A percentile compares a stretch with the other conserved stretches of the same genome.
These are phyloP conservation scores for Anthracocystis panici-leucophaei DNA, from an alignment of 1,284 basidiomycete genomes.

Conservation along the genomic window DNA sequence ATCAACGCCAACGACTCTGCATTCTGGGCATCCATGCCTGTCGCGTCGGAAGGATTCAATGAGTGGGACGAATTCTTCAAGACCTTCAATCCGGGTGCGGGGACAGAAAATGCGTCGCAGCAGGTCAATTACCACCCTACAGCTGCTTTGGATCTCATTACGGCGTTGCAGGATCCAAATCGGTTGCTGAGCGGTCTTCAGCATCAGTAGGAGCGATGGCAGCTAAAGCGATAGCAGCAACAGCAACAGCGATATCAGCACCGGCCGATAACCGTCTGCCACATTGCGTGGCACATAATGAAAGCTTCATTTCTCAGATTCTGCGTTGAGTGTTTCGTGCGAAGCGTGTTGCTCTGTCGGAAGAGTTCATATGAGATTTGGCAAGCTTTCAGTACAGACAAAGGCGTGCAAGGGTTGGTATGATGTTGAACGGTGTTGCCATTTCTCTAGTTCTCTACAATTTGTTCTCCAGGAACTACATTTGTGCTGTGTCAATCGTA, in stretches of 20 bases:
- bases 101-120: constrained; percentile 6
- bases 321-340: no score
- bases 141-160: constrained; percentile 40
- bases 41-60: constrained; percentile 36
- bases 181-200: constrained; percentile 28
- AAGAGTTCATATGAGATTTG: no score
- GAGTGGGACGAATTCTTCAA: constrained; percentile 50
- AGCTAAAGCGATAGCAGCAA: background rate
- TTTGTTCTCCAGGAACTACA: constrained; percentile 17
- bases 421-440: background rate
- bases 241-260: constrained; percentile 3
- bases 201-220: background rate
- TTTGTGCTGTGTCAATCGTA: background rate
- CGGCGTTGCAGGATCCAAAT: constrained; percentile 46
- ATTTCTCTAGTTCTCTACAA: constrained; percentile 1
- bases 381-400: no score
- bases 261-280: background rate
- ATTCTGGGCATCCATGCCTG: constrained; percentile 48
- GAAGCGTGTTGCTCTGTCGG: no score
- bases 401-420: no score
- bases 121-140: constrained; percentile 31
- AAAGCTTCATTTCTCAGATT: background rate
- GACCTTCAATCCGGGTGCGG: constrained; percentile 20
- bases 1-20: constrained; percentile 42
- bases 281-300: background rate